phyloP scores from a whole-genome alignment of 345 rosid species.

The Eucalyptus regnans region DNA sequence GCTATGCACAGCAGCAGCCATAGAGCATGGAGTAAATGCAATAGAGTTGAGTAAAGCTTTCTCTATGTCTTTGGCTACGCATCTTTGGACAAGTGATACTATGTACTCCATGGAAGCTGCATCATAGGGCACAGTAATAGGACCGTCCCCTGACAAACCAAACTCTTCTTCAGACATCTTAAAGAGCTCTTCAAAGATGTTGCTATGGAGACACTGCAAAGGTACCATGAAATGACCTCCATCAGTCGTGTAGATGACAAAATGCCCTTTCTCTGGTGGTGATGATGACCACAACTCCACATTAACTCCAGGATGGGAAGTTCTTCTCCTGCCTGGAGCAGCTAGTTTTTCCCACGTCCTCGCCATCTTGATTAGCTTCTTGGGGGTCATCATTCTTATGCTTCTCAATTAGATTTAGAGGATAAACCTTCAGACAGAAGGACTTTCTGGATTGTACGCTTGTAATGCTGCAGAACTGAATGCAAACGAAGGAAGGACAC shows the following conservation, averaged over 20 bases:
- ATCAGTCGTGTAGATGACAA: not conserved
- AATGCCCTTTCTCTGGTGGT: no score
- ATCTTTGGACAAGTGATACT: not conserved
- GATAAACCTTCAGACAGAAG: not conserved
- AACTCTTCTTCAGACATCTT: not conserved
- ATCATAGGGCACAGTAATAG: conserved; percentile 9
- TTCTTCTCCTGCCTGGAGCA: not conserved
- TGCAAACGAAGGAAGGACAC: not conserved
- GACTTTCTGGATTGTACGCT: not conserved
- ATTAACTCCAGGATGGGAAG: not conserved
- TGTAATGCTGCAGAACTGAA: not conserved
- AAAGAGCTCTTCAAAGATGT: not conserved
- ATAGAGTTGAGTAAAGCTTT: not conserved
- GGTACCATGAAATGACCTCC: not conserved
- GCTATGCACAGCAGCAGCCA: not conserved
- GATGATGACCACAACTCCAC: not conserved
- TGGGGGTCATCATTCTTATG: not conserved
- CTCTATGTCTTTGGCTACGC: not conserved
- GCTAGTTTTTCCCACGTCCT: not conserved
- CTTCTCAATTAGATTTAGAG: no score
- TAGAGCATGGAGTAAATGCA: not conserved
- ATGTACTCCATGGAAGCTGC: conserved; percentile 2
- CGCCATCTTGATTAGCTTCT: not conserved
- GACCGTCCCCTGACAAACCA: not conserved
- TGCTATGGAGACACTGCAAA: not conserved